These are phyloP conservation scores for Chaetomium fimeti DNA, from an alignment of 495 filamentous ascomycete genomes.

Conservation along the genomic window DNA sequence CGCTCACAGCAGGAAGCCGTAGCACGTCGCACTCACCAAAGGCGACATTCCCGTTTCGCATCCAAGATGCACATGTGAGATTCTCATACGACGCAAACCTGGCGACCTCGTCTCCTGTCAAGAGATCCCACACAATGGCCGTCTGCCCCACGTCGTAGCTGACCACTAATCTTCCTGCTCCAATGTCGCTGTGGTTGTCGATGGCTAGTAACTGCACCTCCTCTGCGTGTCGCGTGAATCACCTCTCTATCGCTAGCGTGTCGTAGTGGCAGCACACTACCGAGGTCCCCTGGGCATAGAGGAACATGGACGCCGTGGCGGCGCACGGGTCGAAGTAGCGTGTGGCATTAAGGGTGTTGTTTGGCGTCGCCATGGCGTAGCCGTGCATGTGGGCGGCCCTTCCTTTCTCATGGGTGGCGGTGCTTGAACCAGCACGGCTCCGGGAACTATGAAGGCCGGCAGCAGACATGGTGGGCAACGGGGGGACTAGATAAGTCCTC, in stretches of 20 bases:
- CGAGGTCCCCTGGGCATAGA: slow-evolving; percentile 76
- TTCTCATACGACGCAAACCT: slow-evolving; percentile 87
- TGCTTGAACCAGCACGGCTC: slow-evolving; percentile 61
- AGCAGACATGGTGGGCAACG: slow-evolving; percentile 43
- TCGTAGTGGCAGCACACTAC: slow-evolving; percentile 88
- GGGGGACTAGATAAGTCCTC: slow-evolving; percentile 34
- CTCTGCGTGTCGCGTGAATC: slow-evolving; percentile 81
- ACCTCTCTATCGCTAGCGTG: slow-evolving; percentile 81
- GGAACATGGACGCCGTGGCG: slow-evolving; percentile 80
- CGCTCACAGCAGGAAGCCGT: slow-evolving; percentile 14
- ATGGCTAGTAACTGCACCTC: slow-evolving; percentile 79
- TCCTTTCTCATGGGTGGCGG: slow-evolving; percentile 46
- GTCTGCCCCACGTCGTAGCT: slow-evolving; percentile 91
- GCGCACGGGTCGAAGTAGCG: slow-evolving; percentile 77
- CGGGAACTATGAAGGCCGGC: slow-evolving; percentile 47
- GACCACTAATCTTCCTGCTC: slow-evolving; percentile 79
- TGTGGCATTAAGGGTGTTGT: slow-evolving; percentile 46
- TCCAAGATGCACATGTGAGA: slow-evolving; percentile 84
- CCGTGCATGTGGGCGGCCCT: slow-evolving; percentile 46
- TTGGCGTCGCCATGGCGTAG: slow-evolving; percentile 53
- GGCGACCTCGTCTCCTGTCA: slow-evolving; percentile 86
- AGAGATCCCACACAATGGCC: slow-evolving; percentile 94
- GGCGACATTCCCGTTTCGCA: slow-evolving; percentile 95
- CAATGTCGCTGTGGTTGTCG: slow-evolving; percentile 88
- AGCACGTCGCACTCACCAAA: slow-evolving; percentile 64